phyloP scores from a whole-genome alignment of 1,284 basidiomycete species.

The Rhodofomes roseus region DNA sequence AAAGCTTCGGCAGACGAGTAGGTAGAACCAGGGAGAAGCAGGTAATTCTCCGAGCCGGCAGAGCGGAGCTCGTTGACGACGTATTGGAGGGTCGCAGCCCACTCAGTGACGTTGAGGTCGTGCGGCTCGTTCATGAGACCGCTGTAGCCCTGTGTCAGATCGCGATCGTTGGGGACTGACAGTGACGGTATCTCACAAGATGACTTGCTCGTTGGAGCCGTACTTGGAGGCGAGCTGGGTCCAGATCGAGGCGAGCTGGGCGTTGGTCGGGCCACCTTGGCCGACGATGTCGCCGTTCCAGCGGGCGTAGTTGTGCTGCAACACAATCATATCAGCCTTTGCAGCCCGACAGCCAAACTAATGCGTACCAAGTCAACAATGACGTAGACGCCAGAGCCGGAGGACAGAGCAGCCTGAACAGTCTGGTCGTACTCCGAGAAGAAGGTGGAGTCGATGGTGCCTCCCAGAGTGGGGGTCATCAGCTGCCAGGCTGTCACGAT shows the following conservation, averaged over 20 bases:
- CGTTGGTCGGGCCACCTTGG: constrained; percentile 52
- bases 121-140: constrained; percentile 55
- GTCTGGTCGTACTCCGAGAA: constrained; percentile 43
- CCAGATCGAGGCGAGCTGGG: constrained; percentile 50
- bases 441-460: constrained; percentile 41
- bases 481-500: constrained; percentile 44
- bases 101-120: constrained; percentile 39
- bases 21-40: constrained; percentile 44
- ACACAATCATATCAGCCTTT: neutral
- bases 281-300: constrained; percentile 48
- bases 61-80: constrained; percentile 47
- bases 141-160: constrained; percentile 10
- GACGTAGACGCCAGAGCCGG: constrained; percentile 40
- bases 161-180: neutral
- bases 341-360: neutral
- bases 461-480: constrained; percentile 46
- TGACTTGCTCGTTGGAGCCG: constrained; percentile 42
- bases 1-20: constrained; percentile 43
- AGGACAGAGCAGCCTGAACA: constrained; percentile 45
- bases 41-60: constrained; percentile 44
- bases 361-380: constrained; percentile 45
- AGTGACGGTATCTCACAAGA: constrained; percentile 33
- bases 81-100: constrained; percentile 44
- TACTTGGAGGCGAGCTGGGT: constrained; percentile 50
- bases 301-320: constrained; percentile 48